Percentiles rank a stretch among this genome's conserved stretches.
phyloP scores from a whole-genome alignment of 257 asterid genomes.

The Nicotiana attenuata region DNA sequence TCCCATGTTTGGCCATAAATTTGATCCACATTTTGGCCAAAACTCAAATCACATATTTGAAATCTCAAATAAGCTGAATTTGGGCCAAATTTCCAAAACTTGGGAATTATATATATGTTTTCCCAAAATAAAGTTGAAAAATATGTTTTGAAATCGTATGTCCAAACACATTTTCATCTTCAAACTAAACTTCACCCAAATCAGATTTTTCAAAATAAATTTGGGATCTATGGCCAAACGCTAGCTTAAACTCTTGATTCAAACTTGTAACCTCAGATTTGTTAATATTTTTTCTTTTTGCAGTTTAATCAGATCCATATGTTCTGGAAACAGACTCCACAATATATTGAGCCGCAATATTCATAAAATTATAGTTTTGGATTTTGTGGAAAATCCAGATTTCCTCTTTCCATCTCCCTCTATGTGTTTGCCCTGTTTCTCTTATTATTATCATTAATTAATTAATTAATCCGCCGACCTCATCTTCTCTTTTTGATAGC shows the following conservation, averaged over 20 bases:
- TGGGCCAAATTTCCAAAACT: no score
- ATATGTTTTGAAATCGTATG: no score
- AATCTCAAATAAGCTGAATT: no score
- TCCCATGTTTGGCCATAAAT: no score
- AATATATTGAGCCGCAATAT: slow-evolving; percentile 10
- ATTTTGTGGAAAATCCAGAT: neutral
- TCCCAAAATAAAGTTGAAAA: no score
- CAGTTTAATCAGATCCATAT: slow-evolving; percentile 22
- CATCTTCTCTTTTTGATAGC: neutral
- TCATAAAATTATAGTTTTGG: neutral
- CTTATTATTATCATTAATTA: neutral
- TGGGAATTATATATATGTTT: no score
- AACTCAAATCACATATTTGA: no score
- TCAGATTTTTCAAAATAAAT: no score
- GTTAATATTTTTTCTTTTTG: slow-evolving; percentile 7
- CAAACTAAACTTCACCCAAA: no score
- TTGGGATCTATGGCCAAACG: no score
- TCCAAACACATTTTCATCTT: no score
- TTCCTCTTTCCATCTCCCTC: neutral
- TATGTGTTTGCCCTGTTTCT: neutral
- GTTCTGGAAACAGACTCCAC: slow-evolving; percentile 6
- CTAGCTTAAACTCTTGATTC: neutral
- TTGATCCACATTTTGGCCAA: no score
- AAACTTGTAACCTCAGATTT: neutral
- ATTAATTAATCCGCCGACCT: neutral